Percentiles rank a stretch among this genome's conserved stretches.
Conservation (phyloP, 2,329 filamentous ascomycete species). For the Talaromyces sp. region DNA sequence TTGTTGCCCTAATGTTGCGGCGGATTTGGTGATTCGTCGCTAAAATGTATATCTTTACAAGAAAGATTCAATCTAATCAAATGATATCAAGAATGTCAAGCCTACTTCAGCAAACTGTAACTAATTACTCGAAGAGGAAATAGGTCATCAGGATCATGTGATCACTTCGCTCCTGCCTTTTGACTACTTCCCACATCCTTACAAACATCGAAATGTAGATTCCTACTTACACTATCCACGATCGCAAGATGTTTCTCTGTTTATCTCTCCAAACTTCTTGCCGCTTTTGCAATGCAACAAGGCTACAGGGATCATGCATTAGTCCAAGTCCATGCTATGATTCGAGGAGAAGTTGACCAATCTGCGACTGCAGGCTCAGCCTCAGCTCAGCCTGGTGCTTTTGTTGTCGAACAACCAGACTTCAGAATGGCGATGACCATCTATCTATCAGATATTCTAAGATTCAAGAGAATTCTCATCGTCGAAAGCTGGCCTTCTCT, state of each 20-base stretch:
- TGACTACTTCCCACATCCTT: not conserved
- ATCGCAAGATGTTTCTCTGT: not conserved
- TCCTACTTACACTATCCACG: not conserved
- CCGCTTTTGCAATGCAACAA: not conserved
- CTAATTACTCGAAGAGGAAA: too few species aligned
- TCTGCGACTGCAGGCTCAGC: not conserved
- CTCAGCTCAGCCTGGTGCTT: not conserved
- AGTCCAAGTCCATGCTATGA: not conserved
- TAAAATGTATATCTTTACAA: conserved; percentile 2
- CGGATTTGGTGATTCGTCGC: not conserved
- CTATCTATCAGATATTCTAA: not conserved
- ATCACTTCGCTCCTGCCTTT: not conserved
- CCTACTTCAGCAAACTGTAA: not conserved
- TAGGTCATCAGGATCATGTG: not conserved
- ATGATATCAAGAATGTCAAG: not conserved
- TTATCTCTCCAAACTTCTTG: not conserved
- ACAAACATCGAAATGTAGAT: not conserved
- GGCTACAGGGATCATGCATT: not conserved
- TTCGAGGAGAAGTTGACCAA: not conserved
- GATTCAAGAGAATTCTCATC: not conserved
- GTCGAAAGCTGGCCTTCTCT: not conserved
- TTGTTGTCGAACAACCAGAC: not conserved
- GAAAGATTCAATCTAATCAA: not conserved
- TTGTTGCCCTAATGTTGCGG: conserved; percentile 28
- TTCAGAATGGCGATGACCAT: not conserved